Evolutionary conservation across 495 filamentous ascomycete species (phyloP).

Genomic region (Talaromyces liani): DNA sequence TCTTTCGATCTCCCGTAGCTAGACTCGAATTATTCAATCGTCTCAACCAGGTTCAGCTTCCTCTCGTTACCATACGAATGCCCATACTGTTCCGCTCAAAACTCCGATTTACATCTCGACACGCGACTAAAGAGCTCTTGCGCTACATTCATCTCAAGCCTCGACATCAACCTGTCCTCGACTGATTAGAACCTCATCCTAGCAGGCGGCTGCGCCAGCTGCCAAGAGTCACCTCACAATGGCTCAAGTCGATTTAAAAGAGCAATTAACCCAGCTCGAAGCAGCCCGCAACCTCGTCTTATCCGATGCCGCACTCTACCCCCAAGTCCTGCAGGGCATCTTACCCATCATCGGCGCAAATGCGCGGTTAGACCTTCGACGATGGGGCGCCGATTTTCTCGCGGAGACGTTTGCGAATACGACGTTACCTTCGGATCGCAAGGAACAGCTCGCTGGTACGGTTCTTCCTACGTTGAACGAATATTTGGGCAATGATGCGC

Average conservation of each 20-base stretch:
- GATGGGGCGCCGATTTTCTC: slow-evolving; percentile 96
- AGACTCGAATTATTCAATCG: background rate
- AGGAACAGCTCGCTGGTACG: slow-evolving; percentile 62
- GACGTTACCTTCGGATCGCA: slow-evolving; percentile 59
- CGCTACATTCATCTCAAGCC: background rate
- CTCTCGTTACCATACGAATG: background rate
- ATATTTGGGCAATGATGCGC: slow-evolving; percentile 62
- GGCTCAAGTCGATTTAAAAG: slow-evolving; percentile 48
- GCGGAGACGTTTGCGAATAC: slow-evolving; percentile 94
- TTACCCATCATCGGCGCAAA: slow-evolving; percentile 79
- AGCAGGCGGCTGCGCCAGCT: background rate
- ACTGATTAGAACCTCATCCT: background rate
- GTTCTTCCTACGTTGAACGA: slow-evolving; percentile 69
- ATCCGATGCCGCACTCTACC: slow-evolving; percentile 74
- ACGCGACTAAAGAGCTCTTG: background rate
- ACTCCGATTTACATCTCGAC: background rate
- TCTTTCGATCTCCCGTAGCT: background rate
- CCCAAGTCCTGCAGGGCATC: slow-evolving; percentile 81
- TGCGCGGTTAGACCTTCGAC: slow-evolving; percentile 66
- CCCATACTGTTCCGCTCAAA: background rate
- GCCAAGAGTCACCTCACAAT: slow-evolving; percentile 14
- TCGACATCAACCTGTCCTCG: background rate
- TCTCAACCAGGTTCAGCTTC: background rate
- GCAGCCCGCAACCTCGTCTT: slow-evolving; percentile 82
- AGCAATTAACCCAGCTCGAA: slow-evolving; percentile 78